Percentiles rank a stretch among this genome's conserved stretches.
Conservation (phyloP, 2,329 filamentous ascomycete species). For the Fusarium xylarioides region DNA sequence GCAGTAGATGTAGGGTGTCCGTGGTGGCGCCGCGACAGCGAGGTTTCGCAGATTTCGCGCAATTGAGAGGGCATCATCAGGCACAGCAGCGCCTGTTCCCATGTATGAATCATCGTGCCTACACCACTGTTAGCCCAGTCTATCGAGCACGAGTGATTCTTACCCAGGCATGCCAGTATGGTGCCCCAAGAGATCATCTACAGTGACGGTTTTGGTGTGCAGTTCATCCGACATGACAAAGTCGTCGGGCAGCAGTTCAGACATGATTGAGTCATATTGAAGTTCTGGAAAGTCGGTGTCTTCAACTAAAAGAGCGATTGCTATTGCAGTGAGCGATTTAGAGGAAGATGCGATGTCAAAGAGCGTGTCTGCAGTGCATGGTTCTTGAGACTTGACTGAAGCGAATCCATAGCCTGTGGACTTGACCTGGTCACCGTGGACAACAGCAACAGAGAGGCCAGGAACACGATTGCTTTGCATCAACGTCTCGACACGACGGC, state of each 20-base stretch:
- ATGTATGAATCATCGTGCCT: constrained; percentile 16
- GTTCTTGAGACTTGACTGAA: neutral
- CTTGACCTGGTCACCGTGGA: neutral
- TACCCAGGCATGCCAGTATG: constrained; percentile 12
- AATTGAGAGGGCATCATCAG: neutral
- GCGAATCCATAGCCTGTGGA: constrained; percentile 1
- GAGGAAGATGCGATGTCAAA: constrained; percentile 21
- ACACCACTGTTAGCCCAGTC: accelerated
- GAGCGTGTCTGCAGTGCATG: constrained; percentile 6
- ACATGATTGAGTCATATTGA: neutral
- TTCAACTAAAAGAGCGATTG: neutral
- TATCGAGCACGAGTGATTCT: accelerated
- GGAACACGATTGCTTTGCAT: neutral
- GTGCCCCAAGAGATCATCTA: constrained; percentile 14
- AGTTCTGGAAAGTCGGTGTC: neutral
- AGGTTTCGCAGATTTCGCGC: constrained; percentile 10
- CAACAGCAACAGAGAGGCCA: neutral
- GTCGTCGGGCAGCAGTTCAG: neutral
- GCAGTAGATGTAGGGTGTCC: constrained; percentile 8
- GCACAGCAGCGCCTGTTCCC: neutral
- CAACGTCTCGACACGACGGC: neutral
- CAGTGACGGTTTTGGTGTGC: neutral
- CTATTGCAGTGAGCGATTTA: neutral
- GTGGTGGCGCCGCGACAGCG: neutral
- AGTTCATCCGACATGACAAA: neutral